Conservation (phyloP, 1,139 yeast species). For the Suhomyces taliae region DNA sequence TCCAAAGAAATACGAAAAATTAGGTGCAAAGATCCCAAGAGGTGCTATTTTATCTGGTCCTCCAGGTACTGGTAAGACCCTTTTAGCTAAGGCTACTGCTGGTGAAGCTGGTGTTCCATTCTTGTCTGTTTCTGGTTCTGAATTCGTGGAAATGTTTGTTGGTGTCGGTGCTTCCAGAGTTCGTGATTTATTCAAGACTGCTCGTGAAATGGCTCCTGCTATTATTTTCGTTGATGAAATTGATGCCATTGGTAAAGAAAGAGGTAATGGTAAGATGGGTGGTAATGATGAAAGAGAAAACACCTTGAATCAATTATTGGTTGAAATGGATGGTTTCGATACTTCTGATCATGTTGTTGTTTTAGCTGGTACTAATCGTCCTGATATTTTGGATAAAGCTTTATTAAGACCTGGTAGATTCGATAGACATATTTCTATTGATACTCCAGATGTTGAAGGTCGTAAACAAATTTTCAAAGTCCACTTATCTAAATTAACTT, state of each 20-base stretch:
- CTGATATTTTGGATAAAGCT: constrained; percentile 76
- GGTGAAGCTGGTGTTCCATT: constrained; percentile 87
- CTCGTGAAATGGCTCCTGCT: constrained; percentile 78
- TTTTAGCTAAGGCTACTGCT: constrained; percentile 79
- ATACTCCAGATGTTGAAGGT: constrained; percentile 76
- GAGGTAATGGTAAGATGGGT: constrained; percentile 57
- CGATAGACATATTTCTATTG: constrained; percentile 73
- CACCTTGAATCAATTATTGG: constrained; percentile 74
- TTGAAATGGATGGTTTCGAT: constrained; percentile 84
- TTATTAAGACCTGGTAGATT: constrained; percentile 82
- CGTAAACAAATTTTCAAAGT: constrained; percentile 74
- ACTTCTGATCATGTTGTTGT: constrained; percentile 76
- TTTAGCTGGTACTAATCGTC: constrained; percentile 80
- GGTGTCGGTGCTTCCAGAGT: constrained; percentile 85
- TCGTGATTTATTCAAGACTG: constrained; percentile 76
- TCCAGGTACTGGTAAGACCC: constrained; percentile 86
- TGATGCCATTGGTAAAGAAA: constrained; percentile 81
- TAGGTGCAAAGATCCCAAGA: constrained; percentile 82
- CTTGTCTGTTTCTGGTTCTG: constrained; percentile 79
- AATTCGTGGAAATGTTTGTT: constrained; percentile 79
- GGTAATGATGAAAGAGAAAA: constrained; percentile 84
- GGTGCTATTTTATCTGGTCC: constrained; percentile 85
- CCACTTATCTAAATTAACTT: constrained; percentile 57
- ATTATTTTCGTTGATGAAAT: constrained; percentile 81
- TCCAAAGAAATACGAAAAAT: constrained; percentile 69